Percentiles rank a stretch among this genome's conserved stretches.
Conservation (phyloP, 257 asterid genomes). For the Handroanthus guayacan region DNA sequence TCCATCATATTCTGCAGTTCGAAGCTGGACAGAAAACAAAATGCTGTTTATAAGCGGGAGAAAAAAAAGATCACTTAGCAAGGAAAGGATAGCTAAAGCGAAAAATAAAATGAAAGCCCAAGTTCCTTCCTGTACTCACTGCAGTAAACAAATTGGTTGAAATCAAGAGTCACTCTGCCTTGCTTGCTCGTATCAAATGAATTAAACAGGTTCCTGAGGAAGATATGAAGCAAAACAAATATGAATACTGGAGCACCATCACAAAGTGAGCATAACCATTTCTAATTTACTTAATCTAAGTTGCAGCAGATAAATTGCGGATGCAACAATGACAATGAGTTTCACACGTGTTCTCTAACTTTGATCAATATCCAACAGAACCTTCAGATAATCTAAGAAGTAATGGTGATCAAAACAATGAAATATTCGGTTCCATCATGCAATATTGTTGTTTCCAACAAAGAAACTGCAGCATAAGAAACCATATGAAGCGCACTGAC, state of each 20-base stretch:
- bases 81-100: neutral
- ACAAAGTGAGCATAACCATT: neutral
- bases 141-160: slow-evolving; percentile 85
- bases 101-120: slow-evolving; percentile 2
- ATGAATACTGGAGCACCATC: neutral
- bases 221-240: slow-evolving; percentile 1
- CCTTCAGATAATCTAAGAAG: neutral
- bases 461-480: slow-evolving; percentile 27
- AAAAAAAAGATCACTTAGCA: neutral
- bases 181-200: slow-evolving; percentile 82
- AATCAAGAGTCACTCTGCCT: slow-evolving; percentile 86
- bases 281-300: neutral
- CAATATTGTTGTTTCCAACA: too few species aligned
- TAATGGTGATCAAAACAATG: neutral
- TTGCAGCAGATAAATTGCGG: neutral
- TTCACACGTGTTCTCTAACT: neutral
- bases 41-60: neutral
- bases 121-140: slow-evolving; percentile 52
- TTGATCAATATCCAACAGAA: slow-evolving; percentile 5
- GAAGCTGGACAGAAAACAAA: slow-evolving; percentile 59
- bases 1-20: slow-evolving; percentile 75
- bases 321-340: neutral
- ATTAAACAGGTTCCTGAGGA: slow-evolving; percentile 69
- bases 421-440: neutral
- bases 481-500: slow-evolving; percentile 21